Evolutionary conservation across 2,329 filamentous ascomycete genomes (phyloP).

Genomic region (Chrysoporthe deuterocubensis): DNA sequence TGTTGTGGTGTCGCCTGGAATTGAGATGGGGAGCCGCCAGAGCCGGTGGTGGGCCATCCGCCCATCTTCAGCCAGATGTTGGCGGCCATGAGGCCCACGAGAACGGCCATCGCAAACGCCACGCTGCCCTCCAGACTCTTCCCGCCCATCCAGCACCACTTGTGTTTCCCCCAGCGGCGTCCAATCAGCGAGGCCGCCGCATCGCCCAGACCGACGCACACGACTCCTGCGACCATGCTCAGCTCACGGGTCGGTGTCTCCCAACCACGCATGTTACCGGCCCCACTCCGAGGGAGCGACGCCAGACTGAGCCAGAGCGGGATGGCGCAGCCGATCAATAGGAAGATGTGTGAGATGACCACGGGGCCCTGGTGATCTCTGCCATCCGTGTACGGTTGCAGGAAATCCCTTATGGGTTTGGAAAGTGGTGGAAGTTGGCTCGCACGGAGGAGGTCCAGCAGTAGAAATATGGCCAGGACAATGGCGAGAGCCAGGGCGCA

Average conservation of each 20-base stretch:
- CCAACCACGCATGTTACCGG: conserved; percentile 70
- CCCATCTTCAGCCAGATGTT: conserved; percentile 77
- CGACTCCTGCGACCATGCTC: conserved; percentile 88
- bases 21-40: conserved; percentile 40
- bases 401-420: conserved; percentile 80
- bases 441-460: conserved; percentile 87
- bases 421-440: conserved; percentile 90
- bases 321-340: conserved; percentile 92
- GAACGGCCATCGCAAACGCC: conserved; percentile 83
- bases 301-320: conserved; percentile 89
- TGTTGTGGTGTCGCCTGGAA: conserved; percentile 1
- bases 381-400: conserved; percentile 93
- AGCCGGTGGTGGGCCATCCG: conserved; percentile 75
- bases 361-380: conserved; percentile 91
- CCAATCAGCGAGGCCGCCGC: conserved; percentile 91
- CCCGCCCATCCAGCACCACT: conserved; percentile 96
- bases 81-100: conserved; percentile 70
- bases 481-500: conserved; percentile 78
- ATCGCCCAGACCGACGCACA: conserved; percentile 95
- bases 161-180: conserved; percentile 79
- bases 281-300: conserved; percentile 62
- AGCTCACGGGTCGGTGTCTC: conserved; percentile 74
- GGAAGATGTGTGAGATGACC: conserved; percentile 93
- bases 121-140: conserved; percentile 89
- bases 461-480: conserved; percentile 80